Evolutionary conservation across 768 basidiomycete species (phyloP), one percentile per base, ranked within the genome.

Genomic region (Roridomyces roridus): DNA sequence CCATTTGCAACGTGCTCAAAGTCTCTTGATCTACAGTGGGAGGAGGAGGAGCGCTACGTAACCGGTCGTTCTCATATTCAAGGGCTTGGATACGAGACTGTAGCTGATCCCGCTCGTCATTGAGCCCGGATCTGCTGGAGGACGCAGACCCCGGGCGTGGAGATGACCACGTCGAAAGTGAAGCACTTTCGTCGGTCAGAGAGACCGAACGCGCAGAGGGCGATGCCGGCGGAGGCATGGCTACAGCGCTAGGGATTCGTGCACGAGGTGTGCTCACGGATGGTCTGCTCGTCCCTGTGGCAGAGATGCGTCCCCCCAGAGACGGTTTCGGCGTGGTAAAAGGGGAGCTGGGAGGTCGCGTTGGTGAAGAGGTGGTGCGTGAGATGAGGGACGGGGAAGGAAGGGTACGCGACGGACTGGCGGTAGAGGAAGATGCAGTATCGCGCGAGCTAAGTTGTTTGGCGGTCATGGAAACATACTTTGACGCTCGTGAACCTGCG

Each of bases 401-500:
- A 42, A 60, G 59, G 42, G 67, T 65, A 39, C 65, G 64, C 11
- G 68, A 66, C 12, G 71, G 72, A 59, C 66, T 70, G 71, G 52
- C 35, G 76, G 85, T 34, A n/a, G 68, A 75, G 29, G 67, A 59
- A 29, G 66, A 51, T 41, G 57, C 60, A 41, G 65, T 59, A 54
- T 74, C 74, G 46, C 81, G 82, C 21, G 77, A 81, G 67, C 71
- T 85, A 56, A 96, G 80, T 63, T 94, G 91, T 67, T 88, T 85
- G 0, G 93, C 93, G 1, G 92, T 95, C 83, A 94, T 85, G 15
- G 86, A 85, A 28, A 89, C 77, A 68, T 94, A 95, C 70, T 88
- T 91, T 39, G 90, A 89, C 10, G 94, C 93, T 41, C 94, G 80
- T 3, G 92, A 92, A 4, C 93, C 93, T 6, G 86, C 86, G 4